These are phyloP conservation scores for Trichoderma endophyticum DNA, from an alignment of 2,329 filamentous ascomycete genomes.

Conservation along the genomic window DNA sequence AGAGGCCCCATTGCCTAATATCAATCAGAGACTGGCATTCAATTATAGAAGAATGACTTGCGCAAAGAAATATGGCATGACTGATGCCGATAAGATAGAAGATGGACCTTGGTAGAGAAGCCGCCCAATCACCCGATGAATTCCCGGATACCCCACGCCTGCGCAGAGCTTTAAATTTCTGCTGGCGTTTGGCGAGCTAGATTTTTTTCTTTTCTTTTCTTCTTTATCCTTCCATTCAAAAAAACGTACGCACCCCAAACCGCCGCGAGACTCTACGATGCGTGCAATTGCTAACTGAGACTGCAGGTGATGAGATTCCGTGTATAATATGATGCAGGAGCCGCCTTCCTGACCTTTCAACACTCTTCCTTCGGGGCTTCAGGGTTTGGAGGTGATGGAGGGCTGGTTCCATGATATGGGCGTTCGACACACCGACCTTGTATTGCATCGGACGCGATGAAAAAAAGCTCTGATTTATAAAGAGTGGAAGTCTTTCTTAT, in stretches of 20 bases:
- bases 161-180: constrained; percentile 37
- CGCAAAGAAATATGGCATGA: constrained; percentile 1
- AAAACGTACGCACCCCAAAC: constrained; percentile 66
- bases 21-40: background rate
- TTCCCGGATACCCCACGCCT: constrained; percentile 27
- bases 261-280: constrained; percentile 16
- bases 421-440: constrained; percentile 99
- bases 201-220: constrained; percentile 47
- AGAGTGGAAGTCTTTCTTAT: constrained; percentile 36
- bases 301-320: constrained; percentile 97
- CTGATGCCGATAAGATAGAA: constrained; percentile 19
- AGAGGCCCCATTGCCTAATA: constrained; percentile 26
- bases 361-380: constrained; percentile 88
- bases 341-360: constrained; percentile 61
- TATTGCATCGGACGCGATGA: constrained; percentile 93
- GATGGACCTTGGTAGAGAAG: background rate
- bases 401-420: constrained; percentile 84
- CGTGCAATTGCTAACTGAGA: constrained; percentile 32
- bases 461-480: constrained; percentile 86
- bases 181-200: constrained; percentile 14
- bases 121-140: constrained; percentile 27
- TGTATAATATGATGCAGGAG: constrained; percentile 83
- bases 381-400: constrained; percentile 72
- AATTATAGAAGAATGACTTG: background rate
- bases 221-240: constrained; percentile 98